Conservation (phyloP, 495 filamentous ascomycete genomes). For the Lasiosphaeria hispida region DNA sequence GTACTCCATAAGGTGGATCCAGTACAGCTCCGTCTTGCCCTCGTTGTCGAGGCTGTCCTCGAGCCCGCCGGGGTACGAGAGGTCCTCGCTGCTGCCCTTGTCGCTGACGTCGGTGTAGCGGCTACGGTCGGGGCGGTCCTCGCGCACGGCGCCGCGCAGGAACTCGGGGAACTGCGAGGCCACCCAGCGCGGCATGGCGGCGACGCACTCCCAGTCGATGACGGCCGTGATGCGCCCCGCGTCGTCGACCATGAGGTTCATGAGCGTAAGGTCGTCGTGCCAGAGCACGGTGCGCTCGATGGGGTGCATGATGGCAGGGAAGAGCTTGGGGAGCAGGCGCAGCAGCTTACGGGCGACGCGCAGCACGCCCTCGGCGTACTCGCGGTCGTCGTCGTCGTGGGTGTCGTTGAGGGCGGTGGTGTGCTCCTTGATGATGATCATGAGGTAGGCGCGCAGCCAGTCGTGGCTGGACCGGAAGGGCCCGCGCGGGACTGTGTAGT, state of each 20-base stretch:
- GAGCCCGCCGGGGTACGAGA: slow-evolving; percentile 4
- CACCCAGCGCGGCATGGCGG: slow-evolving; percentile 47
- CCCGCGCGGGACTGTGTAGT: slow-evolving; percentile 28
- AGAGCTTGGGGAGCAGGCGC: slow-evolving; percentile 27
- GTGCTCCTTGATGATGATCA: slow-evolving; percentile 30
- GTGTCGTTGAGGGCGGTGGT: slow-evolving; percentile 16
- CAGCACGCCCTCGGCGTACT: slow-evolving; percentile 25
- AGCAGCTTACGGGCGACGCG: slow-evolving; percentile 28
- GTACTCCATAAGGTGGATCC: slow-evolving; percentile 39
- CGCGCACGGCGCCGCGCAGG: slow-evolving; percentile 29
- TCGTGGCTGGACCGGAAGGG: slow-evolving; percentile 31
- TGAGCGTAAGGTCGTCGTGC: slow-evolving; percentile 46
- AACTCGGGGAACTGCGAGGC: slow-evolving; percentile 47
- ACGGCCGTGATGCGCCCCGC: slow-evolving; percentile 44
- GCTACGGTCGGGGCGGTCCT: slow-evolving; percentile 31
- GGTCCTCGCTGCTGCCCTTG: slow-evolving; percentile 9
- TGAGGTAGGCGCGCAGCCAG: slow-evolving; percentile 29
- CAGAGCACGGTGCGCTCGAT: slow-evolving; percentile 40
- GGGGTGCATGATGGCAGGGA: slow-evolving; percentile 24
- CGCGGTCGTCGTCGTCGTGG: slow-evolving; percentile 23
- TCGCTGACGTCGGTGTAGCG: slow-evolving; percentile 31
- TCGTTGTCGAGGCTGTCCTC: slow-evolving; percentile 31
- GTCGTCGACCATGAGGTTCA: slow-evolving; percentile 52
- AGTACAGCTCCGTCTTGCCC: slow-evolving; percentile 36
- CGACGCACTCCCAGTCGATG: slow-evolving; percentile 55